These are phyloP conservation scores for Zygotorulaspora chibaensis DNA, from an alignment of 805 yeast species.

Conservation along the genomic window DNA sequence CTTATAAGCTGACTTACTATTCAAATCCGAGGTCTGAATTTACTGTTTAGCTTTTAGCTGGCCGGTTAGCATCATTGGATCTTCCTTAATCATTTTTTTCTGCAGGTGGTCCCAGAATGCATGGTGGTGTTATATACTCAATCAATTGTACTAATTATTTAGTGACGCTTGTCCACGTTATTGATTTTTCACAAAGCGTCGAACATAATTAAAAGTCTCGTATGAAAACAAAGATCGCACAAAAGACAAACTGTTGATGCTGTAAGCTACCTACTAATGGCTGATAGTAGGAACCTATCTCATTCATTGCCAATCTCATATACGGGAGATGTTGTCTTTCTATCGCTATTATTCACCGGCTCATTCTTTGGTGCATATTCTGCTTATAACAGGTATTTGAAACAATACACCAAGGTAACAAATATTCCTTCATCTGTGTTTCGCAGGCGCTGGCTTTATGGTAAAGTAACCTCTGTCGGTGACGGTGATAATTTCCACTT, in stretches of 20 bases:
- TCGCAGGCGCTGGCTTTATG: conserved; percentile 47
- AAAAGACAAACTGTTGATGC: neutral
- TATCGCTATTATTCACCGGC: conserved; percentile 36
- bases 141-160: too few species aligned
- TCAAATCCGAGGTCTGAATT: too few species aligned
- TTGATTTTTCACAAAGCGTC: too few species aligned
- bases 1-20: too few species aligned
- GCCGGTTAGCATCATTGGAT: too few species aligned
- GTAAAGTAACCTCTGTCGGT: conserved; percentile 84
- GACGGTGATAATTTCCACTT: conserved; percentile 95
- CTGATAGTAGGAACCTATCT: conserved; percentile 7
- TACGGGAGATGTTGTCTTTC: conserved; percentile 18
- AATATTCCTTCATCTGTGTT: conserved; percentile 49
- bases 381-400: conserved; percentile 44
- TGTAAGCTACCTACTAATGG: conserved; percentile 1
- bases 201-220: neutral
- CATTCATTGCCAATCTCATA: conserved; percentile 1
- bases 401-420: conserved; percentile 46
- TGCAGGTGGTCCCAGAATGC: too few species aligned
- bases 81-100: too few species aligned
- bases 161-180: too few species aligned
- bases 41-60: too few species aligned
- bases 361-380: conserved; percentile 41
- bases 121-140: too few species aligned
- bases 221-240: neutral